Base-by-base conservation (phyloP, 2,329 filamentous ascomycete genomes). In the Ciborinia camelliae region DNA sequence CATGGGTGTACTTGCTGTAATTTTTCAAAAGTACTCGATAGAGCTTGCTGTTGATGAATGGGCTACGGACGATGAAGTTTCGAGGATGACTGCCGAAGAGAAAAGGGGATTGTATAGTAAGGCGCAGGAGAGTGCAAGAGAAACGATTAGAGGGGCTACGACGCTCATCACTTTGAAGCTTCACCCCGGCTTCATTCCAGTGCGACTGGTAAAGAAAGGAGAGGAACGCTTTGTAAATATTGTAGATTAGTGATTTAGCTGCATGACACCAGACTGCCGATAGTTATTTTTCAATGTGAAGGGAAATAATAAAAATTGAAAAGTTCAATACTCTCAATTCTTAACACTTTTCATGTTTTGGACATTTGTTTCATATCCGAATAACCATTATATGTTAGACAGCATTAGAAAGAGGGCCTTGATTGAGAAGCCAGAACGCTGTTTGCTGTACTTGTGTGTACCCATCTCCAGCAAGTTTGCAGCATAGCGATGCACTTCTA, bases 151-250 rank as follows among this genome's bases (percentile, higher is more conserved):
- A 64, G 62, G 62, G n/a, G 86, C 89, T 70, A 81, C 78, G 35
- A 84, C 83, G n/a, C 76, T 90, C 64, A 81, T 94, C 66, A 92
- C 90, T 66, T 78, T 94, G 69, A 90, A 91, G 77, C 79, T 94
- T 75, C 81, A 86, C 7, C 79, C 82, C 63, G 85, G 69, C 5
- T 72, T 66, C 51, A 71, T 94, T 41, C 87, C 88, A 0, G 78
- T 94, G 48, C 78, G 89, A 68, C 76, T 94, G 68, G 87, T 91
- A 12, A 85, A 79, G 77, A 85, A 88, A 69, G 90, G 90, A 0
- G 77, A 83, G 68, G 91, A 93, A 80, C 82, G 83, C 71, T 92
- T 93, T 77, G 77, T 84, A 45, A 72, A 71, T 54, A 67, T 73
- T 55, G 35, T 74, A 55, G 70, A 75, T 51, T 64, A 64, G 48